Percentiles rank a stretch among this genome's conserved stretches.
phyloP scores from a whole-genome alignment of 2,329 filamentous ascomycete genomes.

The Botrytis hyacinthi region DNA sequence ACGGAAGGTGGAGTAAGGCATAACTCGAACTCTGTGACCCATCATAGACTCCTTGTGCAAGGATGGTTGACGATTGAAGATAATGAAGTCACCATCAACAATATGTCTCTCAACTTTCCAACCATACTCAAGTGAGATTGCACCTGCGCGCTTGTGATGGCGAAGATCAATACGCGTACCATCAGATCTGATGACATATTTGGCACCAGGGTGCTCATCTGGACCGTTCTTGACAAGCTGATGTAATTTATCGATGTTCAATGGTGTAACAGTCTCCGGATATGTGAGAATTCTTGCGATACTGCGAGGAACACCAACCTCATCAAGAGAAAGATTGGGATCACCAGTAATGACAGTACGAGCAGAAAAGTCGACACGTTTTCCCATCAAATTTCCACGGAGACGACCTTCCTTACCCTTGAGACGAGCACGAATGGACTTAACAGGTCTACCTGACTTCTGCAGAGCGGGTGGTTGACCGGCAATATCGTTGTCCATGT shows the following conservation, averaged over 20 bases:
- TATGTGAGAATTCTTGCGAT: slow-evolving; percentile 94
- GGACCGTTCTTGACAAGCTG: slow-evolving; percentile 89
- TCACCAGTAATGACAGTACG: slow-evolving; percentile 99
- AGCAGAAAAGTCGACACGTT: slow-evolving; percentile 98
- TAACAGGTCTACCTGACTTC: slow-evolving; percentile 94
- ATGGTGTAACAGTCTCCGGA: slow-evolving; percentile 93
- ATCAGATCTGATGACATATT: slow-evolving; percentile 92
- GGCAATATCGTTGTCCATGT: slow-evolving; percentile 99
- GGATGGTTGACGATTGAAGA: slow-evolving; percentile 99
- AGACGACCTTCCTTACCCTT: slow-evolving; percentile 99
- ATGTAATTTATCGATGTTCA: slow-evolving; percentile 93
- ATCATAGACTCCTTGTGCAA: slow-evolving; percentile 99
- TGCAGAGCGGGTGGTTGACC: slow-evolving; percentile 92
- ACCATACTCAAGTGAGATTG: slow-evolving; percentile 87
- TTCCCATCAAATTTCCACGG: slow-evolving; percentile 98
- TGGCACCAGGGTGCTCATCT: slow-evolving; percentile 91
- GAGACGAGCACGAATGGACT: slow-evolving; percentile 91
- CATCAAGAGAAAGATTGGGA: slow-evolving; percentile 91
- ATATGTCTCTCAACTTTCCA: slow-evolving; percentile 99
- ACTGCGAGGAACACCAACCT: slow-evolving; percentile 93
- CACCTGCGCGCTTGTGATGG: slow-evolving; percentile 80
- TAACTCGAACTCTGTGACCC: slow-evolving; percentile 95
- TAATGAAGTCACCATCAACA: slow-evolving; percentile 93
- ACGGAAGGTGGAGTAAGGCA: slow-evolving; percentile 98
- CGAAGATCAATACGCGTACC: slow-evolving; percentile 93